These are phyloP conservation scores for Phytophthora quininea DNA, from an alignment of 352 stramenopile genomes.

Conservation along the genomic window DNA sequence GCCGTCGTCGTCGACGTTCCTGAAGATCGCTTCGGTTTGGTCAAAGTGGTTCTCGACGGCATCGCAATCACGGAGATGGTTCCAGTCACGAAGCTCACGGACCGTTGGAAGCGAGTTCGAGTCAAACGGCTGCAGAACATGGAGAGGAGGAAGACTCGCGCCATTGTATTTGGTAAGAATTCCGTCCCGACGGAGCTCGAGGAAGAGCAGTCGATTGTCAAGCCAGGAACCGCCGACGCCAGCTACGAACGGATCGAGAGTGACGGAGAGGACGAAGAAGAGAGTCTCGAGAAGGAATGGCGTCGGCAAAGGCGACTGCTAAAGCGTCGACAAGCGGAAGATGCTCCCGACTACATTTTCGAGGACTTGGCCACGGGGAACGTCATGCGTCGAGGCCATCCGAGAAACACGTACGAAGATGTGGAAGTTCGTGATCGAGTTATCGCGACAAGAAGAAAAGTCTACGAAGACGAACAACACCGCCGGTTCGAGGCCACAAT, in stretches of 20 bases:
- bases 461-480: constrained; percentile 39
- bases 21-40: constrained; percentile 61
- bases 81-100: constrained; percentile 58
- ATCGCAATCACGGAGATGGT: constrained; percentile 53
- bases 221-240: constrained; percentile 34
- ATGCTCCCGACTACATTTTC: constrained; percentile 52
- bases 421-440: constrained; percentile 36
- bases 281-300: constrained; percentile 28
- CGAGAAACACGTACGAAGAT: constrained; percentile 26
- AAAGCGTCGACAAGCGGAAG: constrained; percentile 8
- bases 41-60: constrained; percentile 68
- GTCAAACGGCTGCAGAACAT: constrained; percentile 43
- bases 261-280: constrained; percentile 40
- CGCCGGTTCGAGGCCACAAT: constrained; percentile 51
- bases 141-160: constrained; percentile 39
- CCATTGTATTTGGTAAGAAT: constrained; percentile 55
- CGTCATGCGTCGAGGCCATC: constrained; percentile 35
- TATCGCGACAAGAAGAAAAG: constrained; percentile 49
- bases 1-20: constrained; percentile 61
- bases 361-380: constrained; percentile 61
- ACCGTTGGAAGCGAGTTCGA: constrained; percentile 68
- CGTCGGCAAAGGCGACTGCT: constrained; percentile 24
- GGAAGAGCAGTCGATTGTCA: constrained; percentile 21
- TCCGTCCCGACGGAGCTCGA: constrained; percentile 7
- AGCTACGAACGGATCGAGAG: constrained; percentile 40